A percentile compares a stretch with the other conserved stretches of the same genome.
Conservation (phyloP, 257 asterid genomes). For the Eucommia ulmoides region DNA sequence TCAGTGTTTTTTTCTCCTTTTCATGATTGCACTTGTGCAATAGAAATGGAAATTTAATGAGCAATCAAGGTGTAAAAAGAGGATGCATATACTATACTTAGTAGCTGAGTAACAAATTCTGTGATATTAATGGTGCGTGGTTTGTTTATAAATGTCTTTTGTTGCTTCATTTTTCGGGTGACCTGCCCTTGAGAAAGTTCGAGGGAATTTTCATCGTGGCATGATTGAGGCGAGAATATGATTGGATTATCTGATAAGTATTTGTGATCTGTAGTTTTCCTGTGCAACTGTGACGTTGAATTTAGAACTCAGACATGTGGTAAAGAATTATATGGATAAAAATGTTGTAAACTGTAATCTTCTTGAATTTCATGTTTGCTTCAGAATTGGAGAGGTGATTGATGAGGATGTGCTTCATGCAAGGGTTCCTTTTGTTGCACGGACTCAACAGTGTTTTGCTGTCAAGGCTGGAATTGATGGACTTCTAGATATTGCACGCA, state of each 20-base stretch:
- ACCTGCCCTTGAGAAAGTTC: not conserved
- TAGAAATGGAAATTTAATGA: not conserved
- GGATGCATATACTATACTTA: not conserved
- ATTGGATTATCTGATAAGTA: too few relatives aligned
- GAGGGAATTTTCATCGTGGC: not conserved
- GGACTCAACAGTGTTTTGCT: conserved; percentile 97
- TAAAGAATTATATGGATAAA: not conserved
- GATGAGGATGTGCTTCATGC: conserved; percentile 94
- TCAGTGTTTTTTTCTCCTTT: too few relatives aligned
- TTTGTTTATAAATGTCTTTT: not conserved
- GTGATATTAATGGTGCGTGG: not conserved
- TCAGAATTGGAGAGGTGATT: conserved; percentile 86
- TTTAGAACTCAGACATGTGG: not conserved
- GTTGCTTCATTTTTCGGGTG: not conserved
- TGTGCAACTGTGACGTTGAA: not conserved
- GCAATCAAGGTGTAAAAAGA: not conserved
- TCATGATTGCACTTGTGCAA: not conserved
- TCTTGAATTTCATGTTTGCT: conserved; percentile 7
- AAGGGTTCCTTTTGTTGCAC: conserved; percentile 89
- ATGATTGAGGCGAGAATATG: too few relatives aligned
- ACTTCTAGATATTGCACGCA: conserved; percentile 80
- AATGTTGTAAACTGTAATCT: not conserved
- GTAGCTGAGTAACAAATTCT: not conserved
- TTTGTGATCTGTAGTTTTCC: not conserved
- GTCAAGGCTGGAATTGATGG: conserved; percentile 96